These are phyloP conservation scores for Annona cherimola DNA, from an alignment of 164 flowering plant genomes.

Conservation along the genomic window DNA sequence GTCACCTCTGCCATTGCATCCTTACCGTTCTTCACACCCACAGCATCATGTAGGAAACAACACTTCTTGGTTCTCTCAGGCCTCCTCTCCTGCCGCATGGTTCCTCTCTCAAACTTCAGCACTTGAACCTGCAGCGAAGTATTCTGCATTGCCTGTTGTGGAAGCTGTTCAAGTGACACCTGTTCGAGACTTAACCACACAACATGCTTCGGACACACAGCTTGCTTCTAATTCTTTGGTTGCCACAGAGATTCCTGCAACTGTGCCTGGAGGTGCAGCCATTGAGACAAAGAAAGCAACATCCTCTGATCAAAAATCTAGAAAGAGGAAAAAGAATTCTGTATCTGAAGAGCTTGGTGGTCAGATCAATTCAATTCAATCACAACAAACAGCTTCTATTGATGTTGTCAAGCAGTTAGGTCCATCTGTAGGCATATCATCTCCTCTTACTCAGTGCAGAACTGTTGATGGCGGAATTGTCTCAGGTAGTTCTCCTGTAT, in stretches of 20 bases:
- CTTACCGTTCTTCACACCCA: conserved; percentile 56
- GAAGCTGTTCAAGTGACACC: conserved; percentile 61
- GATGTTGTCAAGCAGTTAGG: conserved; percentile 18
- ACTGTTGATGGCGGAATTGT: conserved; percentile 18
- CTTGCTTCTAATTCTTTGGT: conserved; percentile 28
- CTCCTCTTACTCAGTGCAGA: conserved; percentile 26
- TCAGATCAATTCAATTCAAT: conserved; percentile 22
- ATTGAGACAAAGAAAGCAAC: conserved; percentile 36
- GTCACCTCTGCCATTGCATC: conserved; percentile 50
- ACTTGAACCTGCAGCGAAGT: conserved; percentile 34
- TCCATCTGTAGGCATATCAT: conserved; percentile 30
- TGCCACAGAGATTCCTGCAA: conserved; percentile 25
- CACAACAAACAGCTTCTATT: conserved; percentile 25
- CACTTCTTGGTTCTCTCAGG: conserved; percentile 60
- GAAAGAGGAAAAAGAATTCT: conserved; percentile 60
- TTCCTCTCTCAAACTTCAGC: conserved; percentile 49
- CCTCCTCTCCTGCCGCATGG: conserved; percentile 56
- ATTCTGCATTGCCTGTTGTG: conserved; percentile 40
- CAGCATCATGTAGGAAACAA: conserved; percentile 50
- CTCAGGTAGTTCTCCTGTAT: conserved; percentile 23
- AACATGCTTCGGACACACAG: conserved; percentile 33
- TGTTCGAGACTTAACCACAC: conserved; percentile 40
- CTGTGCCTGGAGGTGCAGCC: conserved; percentile 35
- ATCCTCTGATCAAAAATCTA: conserved; percentile 49
- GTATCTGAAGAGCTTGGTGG: conserved; percentile 38